Base-by-base conservation (phyloP, 352 stramenopile genomes). In the Phytophthora ramorum region DNA sequence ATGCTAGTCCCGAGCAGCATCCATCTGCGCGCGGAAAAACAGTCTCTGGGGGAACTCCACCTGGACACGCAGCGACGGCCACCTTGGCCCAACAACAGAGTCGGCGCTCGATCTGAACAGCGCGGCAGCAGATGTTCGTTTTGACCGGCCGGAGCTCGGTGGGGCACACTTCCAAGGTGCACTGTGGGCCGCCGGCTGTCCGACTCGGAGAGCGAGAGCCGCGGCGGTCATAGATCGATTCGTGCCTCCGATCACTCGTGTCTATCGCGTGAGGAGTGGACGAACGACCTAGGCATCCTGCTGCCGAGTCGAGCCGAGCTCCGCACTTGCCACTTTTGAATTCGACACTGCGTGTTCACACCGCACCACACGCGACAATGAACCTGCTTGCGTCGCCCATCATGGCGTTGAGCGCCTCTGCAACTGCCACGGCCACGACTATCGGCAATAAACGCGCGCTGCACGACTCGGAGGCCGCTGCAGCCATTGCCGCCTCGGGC, bases 381-480 rank as follows among this genome's bases (percentile, higher is more conserved):
- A 46, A 35, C 24, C 8, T 45, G 38, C 26, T 30, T 19, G 24
- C 22, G 35, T 51, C 40, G 14, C 4, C 14, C 41, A 2, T 13
- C 47, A 26, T 51, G 26, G 14, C 10, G 9, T 40, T 20, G 17
- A 43, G 20, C 30, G 2, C 28, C 32, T n/a, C n/a, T n/a, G n/a
- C n/a, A n/a, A n/a, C n/a, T n/a, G 37, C 9, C 3, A 34, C 34
- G 12, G 37, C 50, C 5, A 48, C 9, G 20, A 58, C 24, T 26
- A 65, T 50, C 26, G 30, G 43, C 64, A 67, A 64, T 37, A 72
- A 72, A 46, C 58, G 58, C 12, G 32, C 50, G 51, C 26, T 63
- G 44, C 20, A 32, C 14, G 17, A 32, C 26, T 24, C 40, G 3
- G 37, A 47, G 24, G 24, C n/a, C 12, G n/a, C 17, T 24, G 13